These are phyloP conservation scores for Trametes pubescens DNA, from an alignment of 1,284 basidiomycete genomes.

Conservation along the genomic window DNA sequence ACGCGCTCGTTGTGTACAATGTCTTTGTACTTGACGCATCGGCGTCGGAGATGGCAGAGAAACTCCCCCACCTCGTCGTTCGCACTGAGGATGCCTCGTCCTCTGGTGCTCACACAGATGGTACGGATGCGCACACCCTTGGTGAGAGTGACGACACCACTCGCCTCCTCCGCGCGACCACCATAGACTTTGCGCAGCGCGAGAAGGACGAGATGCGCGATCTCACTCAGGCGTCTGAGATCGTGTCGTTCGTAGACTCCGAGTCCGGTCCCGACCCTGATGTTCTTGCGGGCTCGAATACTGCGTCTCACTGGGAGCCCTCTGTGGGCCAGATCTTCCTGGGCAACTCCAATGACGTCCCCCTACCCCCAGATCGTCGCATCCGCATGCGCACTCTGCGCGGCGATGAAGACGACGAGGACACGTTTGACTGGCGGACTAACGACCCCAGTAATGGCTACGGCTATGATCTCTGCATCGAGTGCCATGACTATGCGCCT, in stretches of 20 bases:
- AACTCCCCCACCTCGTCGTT: slow-evolving; percentile 58
- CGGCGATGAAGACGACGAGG: slow-evolving; percentile 40
- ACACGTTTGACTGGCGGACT: slow-evolving; percentile 62
- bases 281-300: slow-evolving; percentile 44
- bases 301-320: slow-evolving; percentile 59
- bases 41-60: slow-evolving; percentile 54
- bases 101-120: slow-evolving; percentile 40
- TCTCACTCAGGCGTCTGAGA: slow-evolving; percentile 86
- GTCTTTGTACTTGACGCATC: slow-evolving; percentile 84
- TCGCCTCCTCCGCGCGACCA: slow-evolving; percentile 54
- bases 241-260: slow-evolving; percentile 31
- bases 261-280: slow-evolving; percentile 20
- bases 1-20: slow-evolving; percentile 75
- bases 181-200: slow-evolving; percentile 76
- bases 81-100: slow-evolving; percentile 38
- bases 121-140: slow-evolving; percentile 42
- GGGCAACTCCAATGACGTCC: slow-evolving; percentile 84
- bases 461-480: slow-evolving; percentile 86
- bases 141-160: slow-evolving; percentile 40
- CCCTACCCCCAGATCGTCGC: slow-evolving; percentile 46
- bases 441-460: slow-evolving; percentile 68
- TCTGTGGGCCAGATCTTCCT: slow-evolving; percentile 72
- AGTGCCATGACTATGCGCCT: slow-evolving; percentile 81
- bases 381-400: slow-evolving; percentile 38
- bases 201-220: slow-evolving; percentile 93